Base-by-base conservation (phyloP, 257 asterid genomes). In the Phtheirospermum japonicum region DNA sequence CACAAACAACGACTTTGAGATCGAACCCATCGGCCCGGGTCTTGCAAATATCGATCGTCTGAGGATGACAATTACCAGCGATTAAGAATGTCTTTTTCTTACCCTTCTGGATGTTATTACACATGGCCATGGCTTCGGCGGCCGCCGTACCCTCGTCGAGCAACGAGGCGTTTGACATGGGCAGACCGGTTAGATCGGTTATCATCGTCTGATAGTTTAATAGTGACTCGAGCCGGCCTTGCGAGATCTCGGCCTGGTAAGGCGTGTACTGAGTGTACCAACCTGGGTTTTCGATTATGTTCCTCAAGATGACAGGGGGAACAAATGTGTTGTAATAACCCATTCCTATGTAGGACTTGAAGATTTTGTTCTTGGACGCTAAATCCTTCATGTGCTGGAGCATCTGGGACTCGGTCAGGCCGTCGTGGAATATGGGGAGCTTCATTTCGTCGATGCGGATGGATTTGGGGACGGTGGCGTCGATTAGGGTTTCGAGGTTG, bases 261-360 rank as follows among this genome's bases (percentile, higher is more conserved):
- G 97, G 97, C 2, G 97, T 89, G 55, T 89, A 89, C 77, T 89
- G 95, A 57, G 97, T 89, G 66, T 89, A 89, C 97, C 97, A 89
- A 32, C 88, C 97, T 6, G 97, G 95, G 59, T 86, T 89, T 40
- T 89, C 97, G 89, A 84, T 66, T 0, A 89, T 71, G 51, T 89
- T 89, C 70, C 97, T 73, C 77, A 89, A 73, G 16, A 89, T 86
- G 18, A 89, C 97, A 49, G 95, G 94, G 3, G 97, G 97, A 0
- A 84, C 91, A 59, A 48, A 79, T 0, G 97, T 89, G 26, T 75
- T 67, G 31, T 86, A 89, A 64, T 89, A 89, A 0, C 97, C 97
- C 97, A 89, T 89, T 7, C 97, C 97, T 32, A 89, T 81, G 69
- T 51, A 84, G 0, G 97, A 84, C 72, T 86, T 89, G 46, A 61